phyloP scores from a whole-genome alignment of 164 flowering plant species.

The Liriodendron chinense region DNA sequence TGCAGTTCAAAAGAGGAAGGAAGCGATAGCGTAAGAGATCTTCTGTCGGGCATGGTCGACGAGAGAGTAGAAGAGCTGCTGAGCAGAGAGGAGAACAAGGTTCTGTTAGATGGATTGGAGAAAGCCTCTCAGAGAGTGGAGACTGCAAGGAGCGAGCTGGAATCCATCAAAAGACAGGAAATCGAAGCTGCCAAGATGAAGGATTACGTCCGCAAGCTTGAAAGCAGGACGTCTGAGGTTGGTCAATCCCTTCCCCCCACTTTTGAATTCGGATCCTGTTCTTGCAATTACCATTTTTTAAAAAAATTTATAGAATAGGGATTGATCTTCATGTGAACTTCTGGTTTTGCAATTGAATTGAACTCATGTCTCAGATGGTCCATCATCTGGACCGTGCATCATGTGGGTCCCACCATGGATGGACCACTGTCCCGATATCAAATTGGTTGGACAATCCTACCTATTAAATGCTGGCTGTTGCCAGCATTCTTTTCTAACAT shows the following conservation, averaged over 20 bases:
- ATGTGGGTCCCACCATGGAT: not conserved
- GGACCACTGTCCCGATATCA: not conserved
- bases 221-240: conserved; percentile 70
- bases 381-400: not conserved
- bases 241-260: not conserved
- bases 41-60: conserved; percentile 61
- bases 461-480: no score
- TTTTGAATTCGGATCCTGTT: not conserved
- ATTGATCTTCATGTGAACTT: not conserved
- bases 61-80: conserved; percentile 64
- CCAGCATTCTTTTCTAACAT: no score
- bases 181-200: conserved; percentile 52
- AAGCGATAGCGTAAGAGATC: conserved; percentile 40
- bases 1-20: conserved; percentile 39
- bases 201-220: conserved; percentile 53
- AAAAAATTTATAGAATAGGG: not conserved
- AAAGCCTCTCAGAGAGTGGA: conserved; percentile 71
- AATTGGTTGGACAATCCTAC: no score
- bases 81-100: conserved; percentile 69
- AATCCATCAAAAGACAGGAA: conserved; percentile 65
- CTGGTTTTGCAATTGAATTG: not conserved
- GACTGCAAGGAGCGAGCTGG: conserved; percentile 65
- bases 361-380: not conserved
- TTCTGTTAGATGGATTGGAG: conserved; percentile 67
- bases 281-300: not conserved